Evolutionary conservation across 371 early-diverging fungal species (phyloP).

Genomic region (Saksenaea oblongispora): DNA sequence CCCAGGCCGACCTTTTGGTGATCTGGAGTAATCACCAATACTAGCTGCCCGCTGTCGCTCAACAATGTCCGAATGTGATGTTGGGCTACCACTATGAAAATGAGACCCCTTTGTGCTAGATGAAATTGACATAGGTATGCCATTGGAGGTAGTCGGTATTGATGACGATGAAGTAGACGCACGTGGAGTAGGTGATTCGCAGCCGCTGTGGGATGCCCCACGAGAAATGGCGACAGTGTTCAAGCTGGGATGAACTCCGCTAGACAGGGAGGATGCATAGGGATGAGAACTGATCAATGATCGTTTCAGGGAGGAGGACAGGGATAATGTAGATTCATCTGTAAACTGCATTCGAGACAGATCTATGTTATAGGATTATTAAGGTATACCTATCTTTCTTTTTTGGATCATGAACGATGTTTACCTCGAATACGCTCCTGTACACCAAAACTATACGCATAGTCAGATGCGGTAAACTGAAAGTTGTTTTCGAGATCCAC

Average conservation of each 20-base stretch:
- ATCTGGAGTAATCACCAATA: conserved; percentile 21
- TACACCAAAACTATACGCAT: conserved; percentile 44
- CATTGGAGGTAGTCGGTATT: conserved; percentile 2
- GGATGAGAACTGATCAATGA: conserved; percentile 25
- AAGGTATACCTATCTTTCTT: background rate
- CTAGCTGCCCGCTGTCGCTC: conserved; percentile 35
- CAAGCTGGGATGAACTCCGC: conserved; percentile 19
- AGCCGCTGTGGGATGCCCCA: conserved; percentile 33
- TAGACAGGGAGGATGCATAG: conserved; percentile 37
- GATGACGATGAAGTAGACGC: conserved; percentile 51
- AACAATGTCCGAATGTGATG: conserved; percentile 24
- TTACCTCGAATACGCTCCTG: conserved; percentile 46
- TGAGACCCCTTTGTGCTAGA: conserved; percentile 25
- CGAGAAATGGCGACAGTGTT: conserved; percentile 34
- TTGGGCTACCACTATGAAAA: conserved; percentile 26
- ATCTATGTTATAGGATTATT: conserved; percentile 15
- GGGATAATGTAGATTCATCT: conserved; percentile 37
- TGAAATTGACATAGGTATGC: conserved; percentile 16
- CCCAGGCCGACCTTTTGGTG: background rate
- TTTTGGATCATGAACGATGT: background rate
- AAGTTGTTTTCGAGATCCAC: conserved; percentile 43
- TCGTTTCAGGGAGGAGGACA: conserved; percentile 34
- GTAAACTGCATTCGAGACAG: conserved; percentile 36
- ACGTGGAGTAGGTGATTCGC: conserved; percentile 44
- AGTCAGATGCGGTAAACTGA: conserved; percentile 43